Evolutionary conservation across 495 filamentous ascomycete genomes (phyloP).

Genomic region (Lindgomyces ingoldianus): DNA sequence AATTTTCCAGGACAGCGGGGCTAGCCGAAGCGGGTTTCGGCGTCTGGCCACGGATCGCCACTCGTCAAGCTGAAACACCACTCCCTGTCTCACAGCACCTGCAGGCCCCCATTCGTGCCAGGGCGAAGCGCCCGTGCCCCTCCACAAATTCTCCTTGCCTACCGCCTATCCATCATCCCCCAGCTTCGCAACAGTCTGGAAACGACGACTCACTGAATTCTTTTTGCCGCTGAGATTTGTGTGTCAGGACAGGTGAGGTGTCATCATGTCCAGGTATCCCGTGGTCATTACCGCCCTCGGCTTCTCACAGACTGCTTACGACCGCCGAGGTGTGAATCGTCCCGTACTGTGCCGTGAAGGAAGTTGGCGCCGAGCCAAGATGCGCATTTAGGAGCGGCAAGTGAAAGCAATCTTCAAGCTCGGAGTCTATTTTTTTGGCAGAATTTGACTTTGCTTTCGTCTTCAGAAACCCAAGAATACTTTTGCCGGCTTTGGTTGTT

Average conservation of each 20-base stretch:
- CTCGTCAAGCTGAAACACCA: slow-evolving; percentile 17
- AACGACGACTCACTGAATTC: neutral
- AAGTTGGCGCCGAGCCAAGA: too few species aligned
- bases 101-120: neutral
- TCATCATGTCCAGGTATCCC: too few species aligned
- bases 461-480: too few species aligned
- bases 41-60: neutral
- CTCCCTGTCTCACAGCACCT: neutral
- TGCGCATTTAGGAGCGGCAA: too few species aligned
- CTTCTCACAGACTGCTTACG: too few species aligned
- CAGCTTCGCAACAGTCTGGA: neutral
- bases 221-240: neutral
- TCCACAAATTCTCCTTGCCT: neutral
- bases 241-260: neutral
- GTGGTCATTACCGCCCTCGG: too few species aligned
- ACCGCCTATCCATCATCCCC: neutral
- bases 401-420: too few species aligned
- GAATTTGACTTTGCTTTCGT: too few species aligned
- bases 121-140: neutral
- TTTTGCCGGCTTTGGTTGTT: too few species aligned
- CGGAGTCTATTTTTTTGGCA: too few species aligned
- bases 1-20: neutral
- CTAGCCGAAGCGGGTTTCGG: neutral
- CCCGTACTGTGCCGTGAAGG: too few species aligned
- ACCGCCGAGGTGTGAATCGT: too few species aligned